A percentile compares a stretch with the other conserved stretches of the same genome.
Conservation (phyloP, 768 basidiomycete species). For the Suillus ampliporus region DNA sequence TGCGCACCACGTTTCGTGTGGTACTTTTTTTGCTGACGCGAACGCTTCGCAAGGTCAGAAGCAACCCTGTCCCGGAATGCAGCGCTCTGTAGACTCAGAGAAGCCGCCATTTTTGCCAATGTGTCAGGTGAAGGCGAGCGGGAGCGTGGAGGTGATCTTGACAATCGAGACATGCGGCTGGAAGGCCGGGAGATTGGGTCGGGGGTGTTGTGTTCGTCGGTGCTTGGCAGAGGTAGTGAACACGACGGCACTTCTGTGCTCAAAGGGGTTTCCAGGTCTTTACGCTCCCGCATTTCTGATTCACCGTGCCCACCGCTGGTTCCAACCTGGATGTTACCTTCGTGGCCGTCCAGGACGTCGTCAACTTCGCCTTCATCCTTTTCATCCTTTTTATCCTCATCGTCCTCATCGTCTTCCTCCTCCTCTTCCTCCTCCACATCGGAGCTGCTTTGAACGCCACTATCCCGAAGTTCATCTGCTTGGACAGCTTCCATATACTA, state of each 20-base stretch:
- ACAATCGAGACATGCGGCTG: constrained; percentile 47
- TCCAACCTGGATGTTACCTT: constrained; percentile 23
- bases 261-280: constrained; percentile 4
- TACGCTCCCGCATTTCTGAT: not conserved
- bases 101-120: constrained; percentile 48
- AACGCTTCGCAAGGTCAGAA: constrained; percentile 64
- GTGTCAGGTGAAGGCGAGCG: constrained; percentile 51
- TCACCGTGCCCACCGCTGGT: constrained; percentile 28
- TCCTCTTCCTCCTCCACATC: constrained; percentile 44
- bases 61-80: constrained; percentile 66
- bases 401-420: constrained; percentile 44
- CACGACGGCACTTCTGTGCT: constrained; percentile 14
- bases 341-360: constrained; percentile 27
- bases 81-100: constrained; percentile 38
- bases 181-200: constrained; percentile 32
- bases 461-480: constrained; percentile 39
- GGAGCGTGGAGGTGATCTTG: constrained; percentile 59
- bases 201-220: not conserved
- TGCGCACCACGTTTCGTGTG: constrained; percentile 75
- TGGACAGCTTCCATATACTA: constrained; percentile 72
- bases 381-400: too few species aligned
- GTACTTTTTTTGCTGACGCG: constrained; percentile 72
- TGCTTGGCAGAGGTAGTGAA: constrained; percentile 16
- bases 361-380: constrained; percentile 34
- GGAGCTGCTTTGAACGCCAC: constrained; percentile 33